Conservation (phyloP, 306 rosid genomes). For the Malus sylvestris region DNA sequence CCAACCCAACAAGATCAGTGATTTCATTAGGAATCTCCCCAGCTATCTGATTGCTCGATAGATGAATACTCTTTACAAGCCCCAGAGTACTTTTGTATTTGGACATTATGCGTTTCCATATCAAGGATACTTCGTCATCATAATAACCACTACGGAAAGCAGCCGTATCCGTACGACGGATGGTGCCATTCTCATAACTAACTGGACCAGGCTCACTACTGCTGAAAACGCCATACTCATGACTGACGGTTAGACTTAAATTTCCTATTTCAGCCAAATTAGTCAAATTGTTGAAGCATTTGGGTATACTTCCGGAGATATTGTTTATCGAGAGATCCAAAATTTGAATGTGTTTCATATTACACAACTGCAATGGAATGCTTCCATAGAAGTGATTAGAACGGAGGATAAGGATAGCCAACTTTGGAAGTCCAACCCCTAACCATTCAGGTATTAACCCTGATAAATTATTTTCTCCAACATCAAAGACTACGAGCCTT, state of each 20-base stretch:
- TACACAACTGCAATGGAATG: background rate
- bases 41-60: too few species aligned
- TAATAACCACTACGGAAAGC: background rate
- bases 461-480: slow-evolving; percentile 2
- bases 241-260: fast-evolving
- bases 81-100: background rate
- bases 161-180: fast-evolving
- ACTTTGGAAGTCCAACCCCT: background rate
- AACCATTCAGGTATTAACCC: background rate
- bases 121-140: background rate
- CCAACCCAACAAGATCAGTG: background rate
- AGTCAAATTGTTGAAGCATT: background rate
- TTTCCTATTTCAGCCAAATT: background rate
- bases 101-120: background rate
- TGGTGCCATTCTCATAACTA: too few species aligned
- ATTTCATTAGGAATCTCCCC: slow-evolving; percentile 7
- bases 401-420: slow-evolving; percentile 1
- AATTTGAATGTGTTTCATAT: background rate
- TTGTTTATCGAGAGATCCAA: slow-evolving; percentile 8
- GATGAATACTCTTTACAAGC: background rate
- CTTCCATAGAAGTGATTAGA: background rate
- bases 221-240: too few species aligned
- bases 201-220: too few species aligned
- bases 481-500: background rate
- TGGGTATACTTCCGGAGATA: background rate